Conservation (phyloP, 371 early-diverging fungal genomes). For the Chytridium lagenaria region DNA sequence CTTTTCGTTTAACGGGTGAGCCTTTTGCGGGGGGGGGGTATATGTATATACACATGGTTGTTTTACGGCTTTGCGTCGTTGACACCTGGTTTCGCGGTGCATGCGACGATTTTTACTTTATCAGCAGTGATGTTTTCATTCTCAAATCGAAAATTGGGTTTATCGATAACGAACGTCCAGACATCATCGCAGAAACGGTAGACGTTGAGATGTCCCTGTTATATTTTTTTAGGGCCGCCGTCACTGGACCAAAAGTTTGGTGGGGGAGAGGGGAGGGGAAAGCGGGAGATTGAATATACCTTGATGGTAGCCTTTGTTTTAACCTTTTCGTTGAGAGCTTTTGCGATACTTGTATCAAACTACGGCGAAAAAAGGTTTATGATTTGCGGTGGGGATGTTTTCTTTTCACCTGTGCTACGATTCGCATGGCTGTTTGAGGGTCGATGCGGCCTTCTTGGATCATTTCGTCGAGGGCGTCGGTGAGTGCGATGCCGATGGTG, state of each 20-base stretch:
- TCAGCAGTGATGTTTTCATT: conserved; percentile 78
- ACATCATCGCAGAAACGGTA: conserved; percentile 96
- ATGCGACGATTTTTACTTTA: conserved; percentile 80
- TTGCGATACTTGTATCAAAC: conserved; percentile 79
- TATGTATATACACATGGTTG: too few relatives aligned
- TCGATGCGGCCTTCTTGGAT: conserved; percentile 90
- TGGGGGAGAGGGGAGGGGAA: background rate
- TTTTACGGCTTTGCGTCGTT: too few relatives aligned
- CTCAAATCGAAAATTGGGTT: conserved; percentile 87
- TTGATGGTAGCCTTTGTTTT: conserved; percentile 69
- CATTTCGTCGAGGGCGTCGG: conserved; percentile 94
- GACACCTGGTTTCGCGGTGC: conserved; percentile 27
- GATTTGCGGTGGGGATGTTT: background rate
- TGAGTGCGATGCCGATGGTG: conserved; percentile 89
- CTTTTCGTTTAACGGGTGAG: too few relatives aligned
- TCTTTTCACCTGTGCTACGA: conserved; percentile 73
- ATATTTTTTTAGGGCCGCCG: too few relatives aligned
- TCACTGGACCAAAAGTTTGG: background rate
- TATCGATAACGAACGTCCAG: conserved; percentile 93
- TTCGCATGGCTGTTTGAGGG: conserved; percentile 93
- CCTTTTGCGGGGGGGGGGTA: too few relatives aligned
- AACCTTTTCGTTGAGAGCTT: conserved; percentile 72
- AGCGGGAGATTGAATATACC: conserved; percentile 41
- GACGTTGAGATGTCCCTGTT: conserved; percentile 80
- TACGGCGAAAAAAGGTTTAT: conserved; percentile 30